Evolutionary conservation across 441 rosid genomes (phyloP).

Genomic region (Rhodomyrtus psidioides): DNA sequence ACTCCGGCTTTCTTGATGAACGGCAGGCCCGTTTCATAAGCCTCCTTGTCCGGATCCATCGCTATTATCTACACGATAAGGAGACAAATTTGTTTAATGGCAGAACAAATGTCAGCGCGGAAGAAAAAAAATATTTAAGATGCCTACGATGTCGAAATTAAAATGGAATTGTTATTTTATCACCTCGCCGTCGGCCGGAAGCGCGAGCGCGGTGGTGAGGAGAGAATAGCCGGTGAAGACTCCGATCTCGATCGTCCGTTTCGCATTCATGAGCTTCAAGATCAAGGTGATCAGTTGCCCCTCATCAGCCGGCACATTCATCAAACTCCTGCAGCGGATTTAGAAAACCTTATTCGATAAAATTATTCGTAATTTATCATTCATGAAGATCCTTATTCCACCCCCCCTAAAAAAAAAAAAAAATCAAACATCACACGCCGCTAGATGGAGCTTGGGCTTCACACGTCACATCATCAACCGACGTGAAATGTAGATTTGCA

Average conservation of each 20-base stretch:
- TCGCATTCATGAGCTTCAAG: constrained; percentile 34
- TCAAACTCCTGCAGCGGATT: constrained; percentile 22
- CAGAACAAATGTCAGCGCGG: neutral
- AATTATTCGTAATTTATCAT: neutral
- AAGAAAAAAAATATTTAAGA: neutral
- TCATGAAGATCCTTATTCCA: neutral
- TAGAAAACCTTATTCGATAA: neutral
- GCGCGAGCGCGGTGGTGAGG: constrained; percentile 42
- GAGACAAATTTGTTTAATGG: neutral
- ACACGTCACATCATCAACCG: neutral
- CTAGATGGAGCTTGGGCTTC: neutral
- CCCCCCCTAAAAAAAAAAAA: neutral
- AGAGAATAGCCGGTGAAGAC: constrained; percentile 72
- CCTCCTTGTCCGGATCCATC: constrained; percentile 1
- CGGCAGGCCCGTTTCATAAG: constrained; percentile 1
- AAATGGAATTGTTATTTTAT: neutral
- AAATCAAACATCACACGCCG: neutral
- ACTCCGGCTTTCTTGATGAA: constrained; percentile 7
- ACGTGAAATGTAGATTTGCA: neutral
- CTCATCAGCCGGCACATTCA: constrained; percentile 36
- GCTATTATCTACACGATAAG: neutral
- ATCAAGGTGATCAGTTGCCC: constrained; percentile 36
- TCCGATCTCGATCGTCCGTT: constrained; percentile 54
- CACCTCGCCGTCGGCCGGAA: constrained; percentile 49
- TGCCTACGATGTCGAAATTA: neutral